Evolutionary conservation across 2,329 filamentous ascomycete species (phyloP).

Genomic region (Bipolaris cookei): DNA sequence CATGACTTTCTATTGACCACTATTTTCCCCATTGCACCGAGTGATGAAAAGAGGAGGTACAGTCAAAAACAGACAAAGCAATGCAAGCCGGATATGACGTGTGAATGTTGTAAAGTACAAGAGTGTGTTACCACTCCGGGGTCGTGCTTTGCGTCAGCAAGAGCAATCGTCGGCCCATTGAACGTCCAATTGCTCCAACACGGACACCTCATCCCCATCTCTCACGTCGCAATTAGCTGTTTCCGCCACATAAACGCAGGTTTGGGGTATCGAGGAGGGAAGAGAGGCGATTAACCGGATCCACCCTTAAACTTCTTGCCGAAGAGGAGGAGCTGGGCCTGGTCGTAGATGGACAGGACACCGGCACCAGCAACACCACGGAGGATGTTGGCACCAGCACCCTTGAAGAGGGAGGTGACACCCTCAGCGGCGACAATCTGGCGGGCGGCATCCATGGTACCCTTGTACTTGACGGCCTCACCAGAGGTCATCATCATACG

Average conservation of each 20-base stretch:
- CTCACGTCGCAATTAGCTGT: slow-evolving; percentile 42
- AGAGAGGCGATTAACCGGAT: slow-evolving; percentile 52
- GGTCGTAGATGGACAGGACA: slow-evolving; percentile 99
- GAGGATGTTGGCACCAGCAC: slow-evolving; percentile 99
- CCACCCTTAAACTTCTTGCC: slow-evolving; percentile 95
- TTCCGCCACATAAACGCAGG: slow-evolving; percentile 46
- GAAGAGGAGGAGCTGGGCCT: slow-evolving; percentile 99
- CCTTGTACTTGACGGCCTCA: slow-evolving; percentile 99
- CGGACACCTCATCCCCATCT: slow-evolving; percentile 37
- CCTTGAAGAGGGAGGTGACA: slow-evolving; percentile 99
- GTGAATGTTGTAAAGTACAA: slow-evolving; percentile 53
- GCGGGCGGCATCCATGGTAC: slow-evolving; percentile 89
- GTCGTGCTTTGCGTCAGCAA: slow-evolving; percentile 51
- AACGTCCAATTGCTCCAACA: slow-evolving; percentile 48
- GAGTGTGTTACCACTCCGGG: slow-evolving; percentile 47
- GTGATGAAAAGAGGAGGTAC: slow-evolving; percentile 44
- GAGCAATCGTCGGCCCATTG: slow-evolving; percentile 52
- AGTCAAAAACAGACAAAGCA: slow-evolving; percentile 47
- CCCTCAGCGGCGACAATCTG: slow-evolving; percentile 97
- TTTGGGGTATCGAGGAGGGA: slow-evolving; percentile 46
- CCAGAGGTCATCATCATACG: slow-evolving; percentile 99
- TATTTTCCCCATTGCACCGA: slow-evolving; percentile 48
- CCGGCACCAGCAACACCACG: slow-evolving; percentile 99
- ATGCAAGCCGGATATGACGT: slow-evolving; percentile 49
- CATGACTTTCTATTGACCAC: slow-evolving; percentile 48